Conservation (phyloP, 148 eudicot genomes). For the Rhododendron vialii region DNA sequence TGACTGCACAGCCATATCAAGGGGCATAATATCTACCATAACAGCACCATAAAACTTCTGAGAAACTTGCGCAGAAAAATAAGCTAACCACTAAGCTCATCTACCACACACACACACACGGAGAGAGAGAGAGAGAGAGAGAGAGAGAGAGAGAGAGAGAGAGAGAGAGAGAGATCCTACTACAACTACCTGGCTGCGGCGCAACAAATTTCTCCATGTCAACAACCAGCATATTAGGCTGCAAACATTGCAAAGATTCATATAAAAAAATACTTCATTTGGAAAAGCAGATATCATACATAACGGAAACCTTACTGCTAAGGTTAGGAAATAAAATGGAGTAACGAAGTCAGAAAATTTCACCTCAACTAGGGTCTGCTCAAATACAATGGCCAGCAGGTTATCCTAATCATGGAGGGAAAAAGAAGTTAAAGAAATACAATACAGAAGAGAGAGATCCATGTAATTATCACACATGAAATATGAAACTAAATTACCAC, state of each 20-base stretch:
- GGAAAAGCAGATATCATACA: background rate
- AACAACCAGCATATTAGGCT: conserved; percentile 97
- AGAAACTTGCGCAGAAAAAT: background rate
- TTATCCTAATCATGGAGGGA: conserved; percentile 54
- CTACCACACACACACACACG: background rate
- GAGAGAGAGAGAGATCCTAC: background rate
- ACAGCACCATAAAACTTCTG: background rate
- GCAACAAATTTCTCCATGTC: conserved; percentile 86
- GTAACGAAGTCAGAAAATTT: conserved; percentile 15
- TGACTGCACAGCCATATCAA: background rate
- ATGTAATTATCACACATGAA: background rate
- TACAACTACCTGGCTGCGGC: conserved; percentile 64
- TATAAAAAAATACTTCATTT: background rate
- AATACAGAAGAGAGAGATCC: background rate
- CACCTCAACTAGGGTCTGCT: conserved; percentile 97
- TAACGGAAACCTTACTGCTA: background rate
- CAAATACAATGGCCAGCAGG: conserved; percentile 76
- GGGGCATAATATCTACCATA: background rate
- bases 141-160: background rate
- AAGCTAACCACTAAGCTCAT: background rate
- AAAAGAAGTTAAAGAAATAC: background rate
- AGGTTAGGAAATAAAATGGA: background rate
- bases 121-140: background rate
- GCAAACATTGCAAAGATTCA: conserved; percentile 25
- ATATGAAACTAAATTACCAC: conserved; percentile 36